phyloP scores from a whole-genome alignment of 257 asterid genomes.

The Solanum chmielewskii region DNA sequence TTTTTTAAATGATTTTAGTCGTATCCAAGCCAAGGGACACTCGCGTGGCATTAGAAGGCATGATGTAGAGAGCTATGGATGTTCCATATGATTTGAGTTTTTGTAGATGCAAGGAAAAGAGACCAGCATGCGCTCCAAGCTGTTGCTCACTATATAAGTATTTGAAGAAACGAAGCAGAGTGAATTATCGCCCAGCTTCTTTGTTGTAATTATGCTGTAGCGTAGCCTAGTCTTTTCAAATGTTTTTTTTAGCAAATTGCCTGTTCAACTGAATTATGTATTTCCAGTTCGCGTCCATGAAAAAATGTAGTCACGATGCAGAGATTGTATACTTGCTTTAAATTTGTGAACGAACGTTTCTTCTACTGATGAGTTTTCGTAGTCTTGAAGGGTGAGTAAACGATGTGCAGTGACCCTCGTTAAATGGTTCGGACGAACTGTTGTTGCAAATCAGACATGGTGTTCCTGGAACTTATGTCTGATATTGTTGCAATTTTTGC shows the following conservation, averaged over 20 bases:
- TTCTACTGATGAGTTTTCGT: not conserved
- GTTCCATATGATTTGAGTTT: not conserved
- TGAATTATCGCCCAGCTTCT: not conserved
- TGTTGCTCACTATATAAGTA: not conserved
- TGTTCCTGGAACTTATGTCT: too few relatives aligned
- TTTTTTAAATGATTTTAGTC: not conserved
- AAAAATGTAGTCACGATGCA: not conserved
- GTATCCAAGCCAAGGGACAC: not conserved
- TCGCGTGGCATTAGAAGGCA: not conserved
- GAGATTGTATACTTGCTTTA: not conserved
- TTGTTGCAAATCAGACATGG: not conserved
- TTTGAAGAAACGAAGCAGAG: not conserved
- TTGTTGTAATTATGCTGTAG: conserved; percentile 1
- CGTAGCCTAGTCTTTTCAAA: not conserved
- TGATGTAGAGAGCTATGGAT: not conserved
- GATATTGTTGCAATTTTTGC: too few relatives aligned
- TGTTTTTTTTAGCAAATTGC: not conserved
- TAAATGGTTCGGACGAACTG: too few relatives aligned
- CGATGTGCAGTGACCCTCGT: not conserved
- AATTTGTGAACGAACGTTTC: not conserved
- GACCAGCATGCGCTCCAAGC: not conserved
- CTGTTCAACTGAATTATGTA: not conserved
- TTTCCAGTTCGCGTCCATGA: not conserved
- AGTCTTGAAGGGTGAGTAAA: not conserved
- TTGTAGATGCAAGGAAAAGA: not conserved